A percentile compares a stretch with the other conserved stretches of the same genome.
phyloP scores from a whole-genome alignment of 75 land plant species.

The Pinus tabuliformis region DNA sequence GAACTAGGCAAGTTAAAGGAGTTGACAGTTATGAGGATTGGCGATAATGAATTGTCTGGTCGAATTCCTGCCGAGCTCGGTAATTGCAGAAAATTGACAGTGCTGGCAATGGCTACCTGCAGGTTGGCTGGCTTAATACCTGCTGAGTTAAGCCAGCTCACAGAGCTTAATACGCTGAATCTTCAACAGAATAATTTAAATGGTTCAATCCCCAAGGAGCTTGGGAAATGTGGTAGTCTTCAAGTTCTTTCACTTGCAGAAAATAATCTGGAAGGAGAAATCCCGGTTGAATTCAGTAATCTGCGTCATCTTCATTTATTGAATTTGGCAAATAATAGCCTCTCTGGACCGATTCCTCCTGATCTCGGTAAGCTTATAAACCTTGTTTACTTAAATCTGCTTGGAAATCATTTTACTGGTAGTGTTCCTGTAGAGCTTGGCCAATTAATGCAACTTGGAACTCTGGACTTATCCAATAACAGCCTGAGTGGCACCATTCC shows the following conservation, averaged over 20 bases:
- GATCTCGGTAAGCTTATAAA: constrained; percentile 47
- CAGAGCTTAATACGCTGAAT: constrained; percentile 33
- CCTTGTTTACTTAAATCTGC: constrained; percentile 48
- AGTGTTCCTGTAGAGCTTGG: constrained; percentile 43
- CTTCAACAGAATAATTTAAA: constrained; percentile 47
- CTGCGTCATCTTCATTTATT: constrained; percentile 31
- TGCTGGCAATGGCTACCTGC: constrained; percentile 46
- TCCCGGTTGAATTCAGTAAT: constrained; percentile 39
- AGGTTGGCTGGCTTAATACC: constrained; percentile 48
- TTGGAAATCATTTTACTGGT: constrained; percentile 54
- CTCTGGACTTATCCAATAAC: constrained; percentile 51
- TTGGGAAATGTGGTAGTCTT: constrained; percentile 28
- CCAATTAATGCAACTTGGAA: constrained; percentile 33
- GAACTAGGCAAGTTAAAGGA: constrained; percentile 48
- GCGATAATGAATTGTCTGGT: constrained; percentile 53
- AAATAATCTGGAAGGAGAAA: constrained; percentile 49
- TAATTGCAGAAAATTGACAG: constrained; percentile 27
- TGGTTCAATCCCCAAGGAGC: constrained; percentile 48
- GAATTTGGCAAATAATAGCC: constrained; percentile 63
- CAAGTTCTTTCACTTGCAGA: constrained; percentile 42
- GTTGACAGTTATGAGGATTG: constrained; percentile 47
- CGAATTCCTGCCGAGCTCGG: constrained; percentile 38
- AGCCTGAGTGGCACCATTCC: constrained; percentile 43
- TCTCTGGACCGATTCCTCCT: constrained; percentile 59
- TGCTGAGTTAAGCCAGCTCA: constrained; percentile 40